These are phyloP conservation scores for Hirsutella minnesotensis DNA, from an alignment of 2,329 filamentous ascomycete genomes.

Conservation along the genomic window DNA sequence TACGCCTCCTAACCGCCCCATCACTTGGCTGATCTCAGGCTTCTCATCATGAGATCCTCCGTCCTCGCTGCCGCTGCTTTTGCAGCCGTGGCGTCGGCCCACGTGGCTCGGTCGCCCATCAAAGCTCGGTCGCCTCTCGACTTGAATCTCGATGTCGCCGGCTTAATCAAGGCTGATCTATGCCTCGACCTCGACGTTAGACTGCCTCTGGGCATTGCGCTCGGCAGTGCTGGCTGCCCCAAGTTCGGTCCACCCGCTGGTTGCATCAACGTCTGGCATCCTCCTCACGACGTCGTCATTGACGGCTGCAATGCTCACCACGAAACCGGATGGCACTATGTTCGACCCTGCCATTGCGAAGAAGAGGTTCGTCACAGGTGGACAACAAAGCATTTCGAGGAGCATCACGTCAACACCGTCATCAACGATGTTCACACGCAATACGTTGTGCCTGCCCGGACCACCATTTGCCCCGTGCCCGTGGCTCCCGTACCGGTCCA, in stretches of 20 bases:
- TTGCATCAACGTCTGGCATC: conserved; percentile 23
- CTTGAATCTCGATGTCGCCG: conserved; percentile 1
- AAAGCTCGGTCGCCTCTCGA: conserved; percentile 6
- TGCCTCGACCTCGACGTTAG: conserved; percentile 9
- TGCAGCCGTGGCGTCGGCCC: conserved; percentile 7
- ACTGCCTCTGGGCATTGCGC: conserved; percentile 7
- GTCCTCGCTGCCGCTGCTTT: conserved; percentile 9
- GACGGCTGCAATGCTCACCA: conserved; percentile 21
- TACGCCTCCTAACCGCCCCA: background rate
- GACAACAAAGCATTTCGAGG: conserved; percentile 30
- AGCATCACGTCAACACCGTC: conserved; percentile 23
- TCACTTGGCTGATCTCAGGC: background rate
- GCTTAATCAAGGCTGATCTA: conserved; percentile 4
- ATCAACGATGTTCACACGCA: conserved; percentile 10
- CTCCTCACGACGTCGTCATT: conserved; percentile 22
- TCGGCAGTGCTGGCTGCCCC: conserved; percentile 11
- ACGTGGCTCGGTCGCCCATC: conserved; percentile 6
- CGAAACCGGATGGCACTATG: conserved; percentile 22
- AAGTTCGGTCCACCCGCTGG: conserved; percentile 11
- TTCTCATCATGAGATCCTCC: conserved; percentile 13
- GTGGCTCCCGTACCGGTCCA: conserved; percentile 7
- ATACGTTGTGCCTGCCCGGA: conserved; percentile 20
- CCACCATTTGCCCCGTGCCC: conserved; percentile 32
- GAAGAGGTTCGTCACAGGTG: conserved; percentile 18
- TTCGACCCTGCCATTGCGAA: conserved; percentile 17